Evolutionary conservation across 1,284 basidiomycete species (phyloP), one percentile per base, ranked within the genome.

Genomic region (Ceratobasidium papillatum): DNA sequence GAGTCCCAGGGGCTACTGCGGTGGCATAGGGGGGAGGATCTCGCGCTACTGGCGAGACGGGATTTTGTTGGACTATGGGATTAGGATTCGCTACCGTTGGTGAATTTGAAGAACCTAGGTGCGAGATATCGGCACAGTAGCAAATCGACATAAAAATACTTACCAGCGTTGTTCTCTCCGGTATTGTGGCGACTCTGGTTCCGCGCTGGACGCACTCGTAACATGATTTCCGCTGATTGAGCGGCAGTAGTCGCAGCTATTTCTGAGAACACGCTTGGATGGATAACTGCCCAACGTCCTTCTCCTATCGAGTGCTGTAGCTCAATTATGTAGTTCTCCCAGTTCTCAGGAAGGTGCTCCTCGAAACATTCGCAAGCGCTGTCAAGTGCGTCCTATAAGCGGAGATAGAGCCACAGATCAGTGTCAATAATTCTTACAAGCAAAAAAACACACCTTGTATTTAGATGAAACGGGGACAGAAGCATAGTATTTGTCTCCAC

Each of bases 321-420:
- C 32, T 71, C 68, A 61, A 71, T 25, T 36, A 34, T 71, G 22
- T 69, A 38, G 14, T 30, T 30, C 41, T 69, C 52, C 41, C 36
- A 56, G 30, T 71, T 34, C 7, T 45, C 19, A 8, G 68, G 68
- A 19, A 71, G 68, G 30, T 47, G 41, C 25, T 71, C 68, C 36
- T 71, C 68, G 30, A 71, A 61, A 36, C 68, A 71, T 49, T 71
- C 52, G 43, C 68, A 56, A n/a, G 68, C 41, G 34, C 43, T 41
- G n/a, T 71, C 56, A 4, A 71, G 54, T 1, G 56, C 56, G 12
- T 71, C 68, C 68, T 71, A 34, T 45, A 54, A 54, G 19, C 14
- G 14, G 22, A 38, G 43, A 38, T 11, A 25, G 32, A 49, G 25
- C 0, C 19, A 9, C 7, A 38, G 25, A 49, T 36, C 7, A 52